Evolutionary conservation across 306 rosid genomes (phyloP).

Genomic region (Datisca glomerata): DNA sequence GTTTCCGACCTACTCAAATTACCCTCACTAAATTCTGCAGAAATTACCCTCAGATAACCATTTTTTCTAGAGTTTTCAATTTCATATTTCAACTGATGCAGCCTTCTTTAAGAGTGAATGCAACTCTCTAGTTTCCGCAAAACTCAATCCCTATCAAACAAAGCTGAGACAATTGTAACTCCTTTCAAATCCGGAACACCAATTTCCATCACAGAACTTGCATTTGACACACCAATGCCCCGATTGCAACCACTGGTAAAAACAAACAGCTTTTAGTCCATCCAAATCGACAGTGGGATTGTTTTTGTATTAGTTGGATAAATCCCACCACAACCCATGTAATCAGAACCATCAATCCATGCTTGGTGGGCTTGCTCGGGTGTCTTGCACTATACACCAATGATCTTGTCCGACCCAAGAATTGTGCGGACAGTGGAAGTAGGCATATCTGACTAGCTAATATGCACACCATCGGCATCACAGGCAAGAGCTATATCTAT

Average conservation of each 20-base stretch:
- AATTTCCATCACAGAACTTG: conserved; percentile 46
- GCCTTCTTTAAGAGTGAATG: conserved; percentile 32
- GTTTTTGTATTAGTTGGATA: conserved; percentile 75
- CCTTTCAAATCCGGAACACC: conserved; percentile 60
- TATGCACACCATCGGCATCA: conserved; percentile 88
- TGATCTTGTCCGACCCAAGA: conserved; percentile 74
- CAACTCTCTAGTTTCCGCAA: conserved; percentile 52
- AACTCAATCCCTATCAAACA: conserved; percentile 67
- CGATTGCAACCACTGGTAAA: conserved; percentile 89
- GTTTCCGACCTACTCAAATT: too few species aligned
- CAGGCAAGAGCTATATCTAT: conserved; percentile 79
- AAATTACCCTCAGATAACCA: too few species aligned
- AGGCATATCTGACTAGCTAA: conserved; percentile 96
- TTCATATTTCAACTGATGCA: too few species aligned
- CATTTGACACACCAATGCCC: conserved; percentile 70
- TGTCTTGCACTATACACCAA: conserved; percentile 92
- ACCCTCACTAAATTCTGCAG: too few species aligned
- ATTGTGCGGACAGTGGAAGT: conserved; percentile 39
- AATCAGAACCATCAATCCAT: conserved; percentile 74
- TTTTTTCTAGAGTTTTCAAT: too few species aligned
- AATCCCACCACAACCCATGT: conserved; percentile 84
- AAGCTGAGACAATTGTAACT: conserved; percentile 74
- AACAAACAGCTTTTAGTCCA: conserved; percentile 51
- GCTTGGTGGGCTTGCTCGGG: conserved; percentile 77
- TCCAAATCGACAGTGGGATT: conserved; percentile 66